Base-by-base conservation (phyloP, 176 grass and related monocot species). In the Hsuehochloa calcarea region DNA sequence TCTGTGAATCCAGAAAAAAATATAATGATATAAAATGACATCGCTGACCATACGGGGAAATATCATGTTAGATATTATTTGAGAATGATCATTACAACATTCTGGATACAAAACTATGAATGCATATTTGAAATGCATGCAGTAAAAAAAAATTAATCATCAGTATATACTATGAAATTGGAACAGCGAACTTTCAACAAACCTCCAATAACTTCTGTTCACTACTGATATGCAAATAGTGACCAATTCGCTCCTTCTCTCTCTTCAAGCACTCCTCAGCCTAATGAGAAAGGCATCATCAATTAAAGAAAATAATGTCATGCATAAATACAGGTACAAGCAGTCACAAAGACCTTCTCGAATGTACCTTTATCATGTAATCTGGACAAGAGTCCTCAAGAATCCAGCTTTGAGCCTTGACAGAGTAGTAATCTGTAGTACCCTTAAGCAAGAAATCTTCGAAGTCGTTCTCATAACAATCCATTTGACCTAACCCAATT, bases 141-240 rank as follows among this genome's bases (percentile, higher is more conserved):
- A 52, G 3, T 52, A 22, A 26, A 72, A 54, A 71, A 71, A 20
- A 52, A 46, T 15, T 51, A 16, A 58, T 70, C 38, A 35, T 52
- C 45, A 6, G 70, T 17, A 82, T 64, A 38, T n/a, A 55, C 0
- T 77, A 49, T 10, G 4, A 37, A 86, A 65, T 1, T 58, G 27
- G 64, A 85, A 47, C 10, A 67, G n/a, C 2, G 37, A 82, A 65
- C 50, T 72, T 69, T 79, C 19, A 74, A 81, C 80, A 55, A 19
- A 99, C 97, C 93, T 99, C 93, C 86, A 99, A 81, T 35, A 99
- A 87, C 79, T 99, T 99, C 12, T 85, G 92, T 89, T 96, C 93
- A 68, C 88, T 99, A 70, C 87, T 99, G 65, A 88, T 92, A 89
- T 99, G 97, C 88, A 99, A 85, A 78, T 96, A 99, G 85, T 99